These are phyloP conservation scores for Scedosporium dehoogii DNA, from an alignment of 2,329 filamentous ascomycete species.

Conservation along the genomic window DNA sequence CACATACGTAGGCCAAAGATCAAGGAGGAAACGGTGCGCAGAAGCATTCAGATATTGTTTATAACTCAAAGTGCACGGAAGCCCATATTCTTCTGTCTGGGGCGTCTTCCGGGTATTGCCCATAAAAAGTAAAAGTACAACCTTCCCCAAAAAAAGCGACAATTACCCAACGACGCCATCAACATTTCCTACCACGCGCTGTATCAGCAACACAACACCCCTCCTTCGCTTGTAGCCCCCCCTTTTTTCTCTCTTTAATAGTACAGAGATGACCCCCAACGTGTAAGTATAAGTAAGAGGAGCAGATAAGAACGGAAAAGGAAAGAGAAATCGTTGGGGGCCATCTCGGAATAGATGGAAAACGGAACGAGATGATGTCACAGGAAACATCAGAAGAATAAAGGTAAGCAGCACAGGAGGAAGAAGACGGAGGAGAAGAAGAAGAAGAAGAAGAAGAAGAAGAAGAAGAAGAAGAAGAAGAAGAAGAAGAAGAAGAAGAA, in stretches of 20 bases:
- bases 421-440: neutral
- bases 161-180: neutral
- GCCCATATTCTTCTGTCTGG: neutral
- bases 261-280: slow-evolving; percentile 1
- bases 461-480: neutral
- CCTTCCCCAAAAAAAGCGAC: neutral
- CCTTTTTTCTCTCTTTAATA: neutral
- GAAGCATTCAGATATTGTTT: neutral
- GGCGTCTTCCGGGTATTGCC: neutral
- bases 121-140: neutral
- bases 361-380: neutral
- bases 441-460: neutral
- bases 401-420: neutral
- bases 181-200: neutral
- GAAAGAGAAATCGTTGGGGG: neutral
- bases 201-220: neutral
- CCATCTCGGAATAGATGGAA: neutral
- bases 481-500: neutral
- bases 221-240: neutral
- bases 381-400: neutral
- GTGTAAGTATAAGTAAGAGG: too few relatives aligned
- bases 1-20: too few relatives aligned
- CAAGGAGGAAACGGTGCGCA: neutral
- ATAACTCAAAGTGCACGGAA: neutral
- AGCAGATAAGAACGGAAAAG: neutral